These are phyloP conservation scores for Colletotrichum horii DNA, from an alignment of 2,329 filamentous ascomycete species.

Conservation along the genomic window DNA sequence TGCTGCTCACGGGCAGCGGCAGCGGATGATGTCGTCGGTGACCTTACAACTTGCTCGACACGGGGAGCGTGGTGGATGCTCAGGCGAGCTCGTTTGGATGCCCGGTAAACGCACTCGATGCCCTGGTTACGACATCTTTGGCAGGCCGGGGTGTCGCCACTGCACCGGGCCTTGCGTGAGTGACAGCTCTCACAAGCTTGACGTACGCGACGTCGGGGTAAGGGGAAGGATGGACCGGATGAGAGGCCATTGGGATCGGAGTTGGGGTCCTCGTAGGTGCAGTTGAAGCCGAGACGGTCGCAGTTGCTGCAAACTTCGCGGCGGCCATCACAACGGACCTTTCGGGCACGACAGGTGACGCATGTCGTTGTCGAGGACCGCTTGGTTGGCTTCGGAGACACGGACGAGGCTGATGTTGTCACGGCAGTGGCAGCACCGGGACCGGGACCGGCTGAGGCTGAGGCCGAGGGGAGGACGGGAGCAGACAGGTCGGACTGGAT, in stretches of 20 bases:
- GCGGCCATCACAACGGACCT: constrained; percentile 63
- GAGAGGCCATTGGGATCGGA: constrained; percentile 46
- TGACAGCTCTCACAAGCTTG: constrained; percentile 64
- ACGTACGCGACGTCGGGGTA: constrained; percentile 59
- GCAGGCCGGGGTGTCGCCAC: constrained; percentile 60
- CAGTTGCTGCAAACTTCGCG: constrained; percentile 62
- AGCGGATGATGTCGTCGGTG: constrained; percentile 5
- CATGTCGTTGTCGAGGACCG: constrained; percentile 56
- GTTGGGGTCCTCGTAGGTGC: constrained; percentile 58
- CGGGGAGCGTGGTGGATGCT: constrained; percentile 7
- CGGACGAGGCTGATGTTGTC: constrained; percentile 21
- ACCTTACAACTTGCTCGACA: neutral
- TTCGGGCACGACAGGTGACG: constrained; percentile 58
- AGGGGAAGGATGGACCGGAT: constrained; percentile 15
- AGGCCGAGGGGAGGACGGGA: neutral
- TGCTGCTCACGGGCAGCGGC: constrained; percentile 2
- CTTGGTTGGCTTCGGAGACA: constrained; percentile 31
- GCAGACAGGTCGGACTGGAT: neutral
- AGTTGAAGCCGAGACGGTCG: constrained; percentile 61
- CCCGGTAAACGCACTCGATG: constrained; percentile 61
- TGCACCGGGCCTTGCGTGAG: constrained; percentile 63
- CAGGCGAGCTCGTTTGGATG: constrained; percentile 43
- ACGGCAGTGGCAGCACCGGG: neutral
- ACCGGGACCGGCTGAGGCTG: neutral
- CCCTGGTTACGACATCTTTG: constrained; percentile 57